Conservation (phyloP, 2,329 filamentous ascomycete species). For the Coniochaeta prunicola region DNA sequence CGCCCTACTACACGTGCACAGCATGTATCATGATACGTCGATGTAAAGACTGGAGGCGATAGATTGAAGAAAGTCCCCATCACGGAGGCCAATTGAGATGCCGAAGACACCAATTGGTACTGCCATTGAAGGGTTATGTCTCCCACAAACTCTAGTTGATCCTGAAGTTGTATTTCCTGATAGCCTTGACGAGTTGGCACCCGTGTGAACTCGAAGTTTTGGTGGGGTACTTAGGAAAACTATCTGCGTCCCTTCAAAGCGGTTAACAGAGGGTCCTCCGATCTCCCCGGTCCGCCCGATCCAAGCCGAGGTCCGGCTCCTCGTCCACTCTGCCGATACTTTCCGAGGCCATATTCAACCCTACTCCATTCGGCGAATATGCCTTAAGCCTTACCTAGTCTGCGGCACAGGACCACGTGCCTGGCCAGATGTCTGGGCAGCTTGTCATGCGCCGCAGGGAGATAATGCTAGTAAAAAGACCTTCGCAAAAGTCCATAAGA, state of each 20-base stretch:
- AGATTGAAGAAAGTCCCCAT: not conserved
- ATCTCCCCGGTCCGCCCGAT: slow-evolving; percentile 16
- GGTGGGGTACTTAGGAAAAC: not conserved
- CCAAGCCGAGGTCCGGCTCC: slow-evolving; percentile 16
- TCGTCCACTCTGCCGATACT: slow-evolving; percentile 7
- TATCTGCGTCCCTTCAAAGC: slow-evolving; percentile 3
- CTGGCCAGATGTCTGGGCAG: too few relatives aligned
- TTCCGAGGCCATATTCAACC: slow-evolving; percentile 8
- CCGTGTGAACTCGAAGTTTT: not conserved
- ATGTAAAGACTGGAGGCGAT: not conserved
- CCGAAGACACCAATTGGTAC: not conserved
- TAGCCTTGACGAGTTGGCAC: not conserved
- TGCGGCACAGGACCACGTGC: too few relatives aligned
- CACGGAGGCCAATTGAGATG: slow-evolving; percentile 1
- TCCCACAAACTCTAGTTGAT: not conserved
- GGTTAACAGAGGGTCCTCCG: slow-evolving; percentile 13
- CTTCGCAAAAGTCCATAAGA: too few relatives aligned
- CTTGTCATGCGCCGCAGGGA: too few relatives aligned
- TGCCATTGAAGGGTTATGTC: not conserved
- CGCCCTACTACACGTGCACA: too few relatives aligned
- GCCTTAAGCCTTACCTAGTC: too few relatives aligned
- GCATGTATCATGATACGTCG: too few relatives aligned
- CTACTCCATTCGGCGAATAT: too few relatives aligned
- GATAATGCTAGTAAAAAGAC: too few relatives aligned
- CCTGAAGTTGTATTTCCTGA: not conserved